Evolutionary conservation across 768 basidiomycete species (phyloP), one percentile per base, ranked within the genome.

Genomic region (Kwoniella botswanensis): DNA sequence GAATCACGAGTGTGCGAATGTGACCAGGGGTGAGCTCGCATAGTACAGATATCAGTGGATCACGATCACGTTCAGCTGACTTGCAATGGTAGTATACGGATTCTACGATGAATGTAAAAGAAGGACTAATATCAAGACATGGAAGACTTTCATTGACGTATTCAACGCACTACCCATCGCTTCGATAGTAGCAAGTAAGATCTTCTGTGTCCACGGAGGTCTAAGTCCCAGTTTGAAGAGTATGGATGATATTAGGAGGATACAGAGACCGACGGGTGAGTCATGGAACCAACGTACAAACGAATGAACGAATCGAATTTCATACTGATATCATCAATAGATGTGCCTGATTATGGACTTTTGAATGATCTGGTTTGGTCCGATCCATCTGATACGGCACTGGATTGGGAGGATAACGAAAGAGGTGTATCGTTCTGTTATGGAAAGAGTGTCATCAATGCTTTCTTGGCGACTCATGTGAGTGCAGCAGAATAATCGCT

Each of bases 71-170:
- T 18, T 29, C 1, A 6, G 26, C 59, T 57, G 52, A 53, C 58
- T 12, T 53, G 64, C 44, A 3, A 43, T 18, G 5, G 26, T 81
- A 98, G 97, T 98, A 22, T 99, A 99, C 79, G 97, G 97, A 29
- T 99, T 99, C 86, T 99, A 99, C 84, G 97, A 98, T 86, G 97
- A 99, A 86, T 99, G 97, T 88, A 99, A 99, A 86, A 91, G 97
- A 82, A 89, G 97, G 74, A 97, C 94, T 88, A 98, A 96, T 84
- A 94, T 98, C 88, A 99, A 98, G 86, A 95, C 93, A 29, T 99
- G 97, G 97, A 98, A 96, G 86, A 95, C 94, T 2, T 98, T 99
- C 84, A 93, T 98, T 84, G 97, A 99, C 85, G 96, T 98, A 69
- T 99, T 99, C 88, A 98, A 99, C 85, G 95, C 94, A 80, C 89